Evolutionary conservation across 257 asterid genomes (phyloP).

Genomic region (Przewalskia tangutica): DNA sequence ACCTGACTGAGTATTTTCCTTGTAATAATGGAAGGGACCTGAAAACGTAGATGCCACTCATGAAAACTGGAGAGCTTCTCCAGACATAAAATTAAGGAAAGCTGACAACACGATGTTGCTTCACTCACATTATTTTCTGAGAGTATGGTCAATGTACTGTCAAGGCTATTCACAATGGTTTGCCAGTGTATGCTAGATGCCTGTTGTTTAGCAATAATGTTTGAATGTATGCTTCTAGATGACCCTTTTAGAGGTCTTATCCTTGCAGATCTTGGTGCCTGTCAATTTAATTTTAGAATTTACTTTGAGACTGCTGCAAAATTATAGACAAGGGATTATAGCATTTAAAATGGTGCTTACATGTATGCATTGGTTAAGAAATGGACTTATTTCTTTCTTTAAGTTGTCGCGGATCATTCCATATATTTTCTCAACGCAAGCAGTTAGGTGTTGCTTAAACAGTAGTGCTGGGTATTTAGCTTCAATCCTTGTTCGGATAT

Average conservation of each 20-base stretch:
- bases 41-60: constrained; percentile 15
- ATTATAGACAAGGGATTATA: not conserved
- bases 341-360: constrained; percentile 27
- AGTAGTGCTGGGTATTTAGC: constrained; percentile 86
- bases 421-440: constrained; percentile 84
- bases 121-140: constrained; percentile 55
- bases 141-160: constrained; percentile 53
- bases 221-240: constrained; percentile 57
- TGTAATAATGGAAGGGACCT: constrained; percentile 65
- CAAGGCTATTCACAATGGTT: constrained; percentile 57
- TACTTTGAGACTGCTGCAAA: constrained; percentile 5
- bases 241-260: constrained; percentile 66
- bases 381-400: constrained; percentile 78
- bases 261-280: constrained; percentile 90
- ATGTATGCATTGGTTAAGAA: constrained; percentile 77
- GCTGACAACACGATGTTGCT: constrained; percentile 2
- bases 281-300: constrained; percentile 21
- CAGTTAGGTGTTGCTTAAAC: constrained; percentile 87
- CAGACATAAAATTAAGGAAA: constrained; percentile 7
- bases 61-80: not conserved
- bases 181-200: constrained; percentile 79
- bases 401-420: constrained; percentile 83
- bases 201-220: constrained; percentile 53
- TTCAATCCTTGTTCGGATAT: constrained; percentile 57
- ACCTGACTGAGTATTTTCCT: constrained; percentile 84